Percentiles rank a stretch among this genome's conserved stretches.
Conservation (phyloP, 192 early-diverging fungal genomes). For the Coemansia sp. region DNA sequence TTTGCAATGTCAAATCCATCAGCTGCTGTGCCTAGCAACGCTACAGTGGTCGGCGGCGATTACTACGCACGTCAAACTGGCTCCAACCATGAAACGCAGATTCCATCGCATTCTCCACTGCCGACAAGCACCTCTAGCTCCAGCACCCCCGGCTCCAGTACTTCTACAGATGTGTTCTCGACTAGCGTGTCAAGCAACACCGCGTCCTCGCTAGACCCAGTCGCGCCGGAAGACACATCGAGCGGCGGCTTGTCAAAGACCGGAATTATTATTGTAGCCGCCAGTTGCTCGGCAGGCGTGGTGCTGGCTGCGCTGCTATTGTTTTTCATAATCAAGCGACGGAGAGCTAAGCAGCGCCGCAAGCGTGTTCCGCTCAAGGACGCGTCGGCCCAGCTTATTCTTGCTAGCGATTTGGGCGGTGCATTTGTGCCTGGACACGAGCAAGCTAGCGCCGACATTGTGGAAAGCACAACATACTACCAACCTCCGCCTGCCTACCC, state of each 20-base stretch:
- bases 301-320: not conserved
- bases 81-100: not conserved
- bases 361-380: not conserved
- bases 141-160: not conserved
- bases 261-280: constrained; percentile 8
- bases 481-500: constrained; percentile 1
- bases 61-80: not conserved
- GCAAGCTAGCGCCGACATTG: not conserved
- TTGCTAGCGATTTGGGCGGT: not conserved
- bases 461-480: not conserved
- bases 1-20: constrained; percentile 9
- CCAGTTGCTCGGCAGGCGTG: constrained; percentile 9
- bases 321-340: constrained; percentile 3
- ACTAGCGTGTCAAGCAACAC: not conserved
- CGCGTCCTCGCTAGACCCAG: not conserved
- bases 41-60: not conserved
- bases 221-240: not conserved
- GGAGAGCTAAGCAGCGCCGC: not conserved
- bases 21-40: not conserved
- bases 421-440: not conserved
- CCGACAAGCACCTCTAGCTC: not conserved
- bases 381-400: not conserved
- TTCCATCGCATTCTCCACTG: not conserved
- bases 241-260: constrained; percentile 2
- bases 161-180: too few species aligned